Conservation (phyloP, 2,329 filamentous ascomycete genomes). For the Aspergillus novofumigatus region DNA sequence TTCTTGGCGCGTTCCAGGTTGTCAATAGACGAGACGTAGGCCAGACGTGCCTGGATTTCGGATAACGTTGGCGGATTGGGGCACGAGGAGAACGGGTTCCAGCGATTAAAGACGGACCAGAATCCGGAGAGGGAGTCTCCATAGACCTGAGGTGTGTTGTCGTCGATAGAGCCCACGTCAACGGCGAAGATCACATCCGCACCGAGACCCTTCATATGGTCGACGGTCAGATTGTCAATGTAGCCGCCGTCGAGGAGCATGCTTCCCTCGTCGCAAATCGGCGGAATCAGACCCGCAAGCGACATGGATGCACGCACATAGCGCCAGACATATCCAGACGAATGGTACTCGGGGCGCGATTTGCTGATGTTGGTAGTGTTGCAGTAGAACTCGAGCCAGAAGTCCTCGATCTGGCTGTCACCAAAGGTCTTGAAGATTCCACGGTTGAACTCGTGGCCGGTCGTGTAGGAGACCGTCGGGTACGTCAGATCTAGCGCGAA, state of each 20-base stretch:
- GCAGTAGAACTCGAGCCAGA: constrained; percentile 98
- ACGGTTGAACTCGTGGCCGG: constrained; percentile 96
- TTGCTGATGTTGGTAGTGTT: constrained; percentile 99
- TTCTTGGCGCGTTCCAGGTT: constrained; percentile 90
- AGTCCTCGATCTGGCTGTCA: constrained; percentile 95
- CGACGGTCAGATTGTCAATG: constrained; percentile 93
- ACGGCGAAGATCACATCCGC: constrained; percentile 93
- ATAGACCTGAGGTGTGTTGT: constrained; percentile 85
- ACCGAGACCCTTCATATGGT: constrained; percentile 92
- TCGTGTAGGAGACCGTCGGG: constrained; percentile 93
- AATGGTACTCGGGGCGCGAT: constrained; percentile 86
- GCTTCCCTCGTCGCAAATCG: constrained; percentile 91
- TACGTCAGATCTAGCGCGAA: constrained; percentile 95
- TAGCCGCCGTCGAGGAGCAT: constrained; percentile 97
- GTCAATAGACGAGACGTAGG: constrained; percentile 92
- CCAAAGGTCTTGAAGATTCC: constrained; percentile 99
- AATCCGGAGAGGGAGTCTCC: constrained; percentile 92
- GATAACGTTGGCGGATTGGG: constrained; percentile 92
- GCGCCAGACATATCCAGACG: constrained; percentile 93
- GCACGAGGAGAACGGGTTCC: constrained; percentile 87
- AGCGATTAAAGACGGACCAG: constrained; percentile 92
- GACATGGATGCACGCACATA: constrained; percentile 98
- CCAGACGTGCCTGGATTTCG: constrained; percentile 90
- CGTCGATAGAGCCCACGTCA: constrained; percentile 88
- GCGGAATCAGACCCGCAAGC: constrained; percentile 83